A percentile compares a stretch with the other conserved stretches of the same genome.
Evolutionary conservation across 441 rosid species (phyloP).

Genomic region (Arabidopsis lyrata): DNA sequence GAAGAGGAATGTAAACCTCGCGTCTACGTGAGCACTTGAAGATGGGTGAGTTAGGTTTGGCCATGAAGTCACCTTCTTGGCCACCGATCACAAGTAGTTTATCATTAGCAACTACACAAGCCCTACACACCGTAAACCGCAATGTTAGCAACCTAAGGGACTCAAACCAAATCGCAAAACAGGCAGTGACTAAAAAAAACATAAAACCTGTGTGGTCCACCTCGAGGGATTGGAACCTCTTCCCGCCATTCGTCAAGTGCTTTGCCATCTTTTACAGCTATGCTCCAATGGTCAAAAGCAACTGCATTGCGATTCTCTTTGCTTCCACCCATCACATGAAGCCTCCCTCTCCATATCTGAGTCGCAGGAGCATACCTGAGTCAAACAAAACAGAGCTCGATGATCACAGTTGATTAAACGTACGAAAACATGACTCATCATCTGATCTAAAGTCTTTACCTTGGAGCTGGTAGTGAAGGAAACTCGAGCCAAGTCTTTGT

Average conservation of each 20-base stretch:
- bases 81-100: constrained; percentile 79
- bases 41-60: constrained; percentile 89
- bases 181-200: not conserved
- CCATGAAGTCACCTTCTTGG: constrained; percentile 96
- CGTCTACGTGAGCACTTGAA: constrained; percentile 89
- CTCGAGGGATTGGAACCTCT: constrained; percentile 84
- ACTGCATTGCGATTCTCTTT: constrained; percentile 90
- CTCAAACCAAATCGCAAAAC: not conserved
- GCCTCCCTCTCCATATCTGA: constrained; percentile 92
- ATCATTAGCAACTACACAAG: constrained; percentile 67
- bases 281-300: constrained; percentile 87
- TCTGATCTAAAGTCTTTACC: constrained; percentile 46
- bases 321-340: constrained; percentile 97
- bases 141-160: not conserved
- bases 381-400: not conserved
- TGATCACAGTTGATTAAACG: not conserved
- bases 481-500: constrained; percentile 66
- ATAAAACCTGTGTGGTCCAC: constrained; percentile 91
- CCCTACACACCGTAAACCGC: constrained; percentile 52
- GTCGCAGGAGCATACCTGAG: constrained; percentile 92
- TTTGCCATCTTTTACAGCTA: constrained; percentile 82
- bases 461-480: constrained; percentile 76
- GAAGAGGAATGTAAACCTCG: constrained; percentile 57
- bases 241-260: constrained; percentile 70
- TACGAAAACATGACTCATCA: not conserved